Base-by-base conservation (phyloP, 2,329 filamentous ascomycete genomes). In the Fusarium sp. region DNA sequence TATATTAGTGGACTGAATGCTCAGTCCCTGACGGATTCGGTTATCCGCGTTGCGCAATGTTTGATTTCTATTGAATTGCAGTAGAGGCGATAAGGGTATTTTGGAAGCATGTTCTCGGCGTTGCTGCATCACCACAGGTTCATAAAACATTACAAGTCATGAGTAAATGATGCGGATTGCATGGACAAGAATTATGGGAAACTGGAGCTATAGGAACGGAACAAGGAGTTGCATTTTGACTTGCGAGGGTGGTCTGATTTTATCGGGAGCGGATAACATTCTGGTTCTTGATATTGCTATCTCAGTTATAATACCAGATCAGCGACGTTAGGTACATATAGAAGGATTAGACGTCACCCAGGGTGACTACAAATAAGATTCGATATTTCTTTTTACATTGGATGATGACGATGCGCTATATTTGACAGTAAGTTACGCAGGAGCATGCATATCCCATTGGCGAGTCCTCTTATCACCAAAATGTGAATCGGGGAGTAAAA, bases 61-160 rank as follows among this genome's bases (percentile, higher is more conserved):
- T 65, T 69, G 69, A 67, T 71, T 76, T 75, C 68, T 53, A 53
- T 53, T 41, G 73, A 71, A 69, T 72, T 78, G 66, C 66, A 71
- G 72, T 76, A 79, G 77, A 79, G 73, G 74, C 64, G 68, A 63
- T 70, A 71, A 56, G 71, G 72, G 63, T 66, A 72, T 75, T 69
- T 71, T 71, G 77, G 66, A 77, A 79, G 76, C 78, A 79, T 80
- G 69, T 75, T 74, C 73, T 73, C 51, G 78, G 78, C 78, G 78
- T 80, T 80, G 72, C 73, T 75, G 73, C 75, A 78, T 76, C 68
- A 73, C 71, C 72, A 68, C 51, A 40, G 43, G 67, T 72, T 70
- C 65, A 64, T 67, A 70, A 60, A 65, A 61, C 20, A 49, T 46
- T 42, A 40, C 72, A 67, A 72, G 66, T 66, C 69, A 72, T 68